phyloP scores from a whole-genome alignment of 116 monocot genomes.

The Dioscorea cayenensis region DNA sequence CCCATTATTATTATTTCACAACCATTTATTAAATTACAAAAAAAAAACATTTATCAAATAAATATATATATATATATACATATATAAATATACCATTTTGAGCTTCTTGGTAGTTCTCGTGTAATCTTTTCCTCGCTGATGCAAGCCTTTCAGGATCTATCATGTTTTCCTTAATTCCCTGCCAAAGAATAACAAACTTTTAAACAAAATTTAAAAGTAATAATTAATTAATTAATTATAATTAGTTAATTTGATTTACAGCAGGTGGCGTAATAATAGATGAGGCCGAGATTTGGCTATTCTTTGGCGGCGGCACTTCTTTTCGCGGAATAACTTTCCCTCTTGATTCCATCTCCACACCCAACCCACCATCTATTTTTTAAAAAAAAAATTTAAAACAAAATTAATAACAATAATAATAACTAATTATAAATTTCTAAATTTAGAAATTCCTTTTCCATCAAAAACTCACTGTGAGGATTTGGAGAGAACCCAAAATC shows the following conservation, averaged over 20 bases:
- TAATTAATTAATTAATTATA: background rate
- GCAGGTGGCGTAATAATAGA: conserved; percentile 18
- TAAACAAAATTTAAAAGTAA: background rate
- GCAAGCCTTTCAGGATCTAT: conserved; percentile 35
- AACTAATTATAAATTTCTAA: background rate
- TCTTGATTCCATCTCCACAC: conserved; percentile 22
- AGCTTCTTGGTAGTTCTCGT: conserved; percentile 52
- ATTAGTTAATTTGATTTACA: conserved; percentile 12
- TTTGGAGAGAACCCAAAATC: conserved; percentile 53
- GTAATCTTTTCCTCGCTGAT: conserved; percentile 40
- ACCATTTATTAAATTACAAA: too few relatives aligned
- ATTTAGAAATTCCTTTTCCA: background rate
- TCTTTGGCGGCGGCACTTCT: conserved; percentile 19
- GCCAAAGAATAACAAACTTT: background rate
- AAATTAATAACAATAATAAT: background rate
- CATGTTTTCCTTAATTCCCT: conserved; percentile 31
- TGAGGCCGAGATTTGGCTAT: conserved; percentile 6
- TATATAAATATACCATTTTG: conserved; percentile 34
- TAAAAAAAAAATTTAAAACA: background rate
- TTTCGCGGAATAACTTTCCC: conserved; percentile 10
- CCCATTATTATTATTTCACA: background rate
- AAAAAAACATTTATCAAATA: background rate
- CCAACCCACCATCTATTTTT: conserved; percentile 21
- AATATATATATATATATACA: background rate
- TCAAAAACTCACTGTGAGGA: conserved; percentile 32